phyloP scores from a whole-genome alignment of 768 basidiomycete species.

The Mrakia gelida region DNA sequence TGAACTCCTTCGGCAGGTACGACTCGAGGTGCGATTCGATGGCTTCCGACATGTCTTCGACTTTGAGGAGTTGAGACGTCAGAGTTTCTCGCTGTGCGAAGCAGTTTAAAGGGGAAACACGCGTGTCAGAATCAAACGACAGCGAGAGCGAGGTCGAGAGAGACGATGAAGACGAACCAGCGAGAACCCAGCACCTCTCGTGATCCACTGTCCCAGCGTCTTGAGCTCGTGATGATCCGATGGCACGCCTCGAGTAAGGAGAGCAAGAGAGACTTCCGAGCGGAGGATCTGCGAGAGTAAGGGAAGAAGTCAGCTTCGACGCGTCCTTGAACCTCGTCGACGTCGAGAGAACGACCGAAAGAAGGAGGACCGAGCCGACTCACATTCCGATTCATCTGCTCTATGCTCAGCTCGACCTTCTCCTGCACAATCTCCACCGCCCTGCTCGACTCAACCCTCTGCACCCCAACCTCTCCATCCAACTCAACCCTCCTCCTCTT shows the following conservation, averaged over 20 bases:
- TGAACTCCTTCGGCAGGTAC: constrained; percentile 3
- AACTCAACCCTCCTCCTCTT: not conserved
- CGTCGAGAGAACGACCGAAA: too few relatives aligned
- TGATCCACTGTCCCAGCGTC: constrained; percentile 11
- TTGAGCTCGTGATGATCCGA: constrained; percentile 13
- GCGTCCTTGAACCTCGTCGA: not conserved
- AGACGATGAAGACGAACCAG: not conserved
- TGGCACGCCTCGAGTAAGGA: not conserved
- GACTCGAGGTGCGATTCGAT: constrained; percentile 1
- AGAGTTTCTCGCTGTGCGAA: constrained; percentile 5
- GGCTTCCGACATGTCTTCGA: not conserved
- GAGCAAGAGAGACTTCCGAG: not conserved
- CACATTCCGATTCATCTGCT: constrained; percentile 6
- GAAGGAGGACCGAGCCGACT: not conserved
- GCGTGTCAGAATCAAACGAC: not conserved
- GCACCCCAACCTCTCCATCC: not conserved
- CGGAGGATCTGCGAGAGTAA: not conserved
- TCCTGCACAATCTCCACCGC: not conserved
- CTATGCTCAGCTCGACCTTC: not conserved
- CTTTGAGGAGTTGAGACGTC: not conserved
- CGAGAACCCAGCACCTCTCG: constrained; percentile 19
- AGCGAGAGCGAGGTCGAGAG: not conserved
- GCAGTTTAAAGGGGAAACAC: too few relatives aligned
- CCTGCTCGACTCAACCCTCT: not conserved
- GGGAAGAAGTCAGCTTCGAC: not conserved